These are phyloP conservation scores for Haplosporangium sp. DNA, from an alignment of 371 early-diverging fungal genomes.

Conservation along the genomic window DNA sequence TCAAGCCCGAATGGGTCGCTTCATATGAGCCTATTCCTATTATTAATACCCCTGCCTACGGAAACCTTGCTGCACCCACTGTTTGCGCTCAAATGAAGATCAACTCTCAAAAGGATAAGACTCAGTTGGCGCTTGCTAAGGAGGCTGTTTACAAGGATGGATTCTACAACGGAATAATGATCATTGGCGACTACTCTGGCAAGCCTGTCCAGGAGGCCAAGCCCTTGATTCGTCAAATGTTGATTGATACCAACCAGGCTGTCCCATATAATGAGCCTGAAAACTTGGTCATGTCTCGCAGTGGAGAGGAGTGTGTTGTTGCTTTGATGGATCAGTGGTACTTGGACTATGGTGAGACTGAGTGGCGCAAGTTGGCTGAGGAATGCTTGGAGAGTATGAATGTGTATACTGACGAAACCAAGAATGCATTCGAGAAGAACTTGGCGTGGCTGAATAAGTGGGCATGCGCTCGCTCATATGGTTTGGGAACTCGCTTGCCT, in stretches of 20 bases:
- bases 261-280: conserved; percentile 98
- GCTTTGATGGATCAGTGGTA: conserved; percentile 99
- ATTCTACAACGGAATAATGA: conserved; percentile 94
- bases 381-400: conserved; percentile 90
- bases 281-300: conserved; percentile 93
- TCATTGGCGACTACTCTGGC: conserved; percentile 86
- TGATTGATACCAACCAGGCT: conserved; percentile 81
- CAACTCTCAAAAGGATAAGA: conserved; percentile 94
- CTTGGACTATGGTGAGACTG: conserved; percentile 97
- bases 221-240: conserved; percentile 78
- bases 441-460: conserved; percentile 99
- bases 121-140: conserved; percentile 93
- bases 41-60: conserved; percentile 89
- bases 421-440: conserved; percentile 88
- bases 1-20: conserved; percentile 89
- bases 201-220: conserved; percentile 94
- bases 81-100: conserved; percentile 94
- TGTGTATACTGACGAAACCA: conserved; percentile 87
- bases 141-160: conserved; percentile 97
- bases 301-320: conserved; percentile 99
- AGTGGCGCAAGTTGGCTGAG: conserved; percentile 90
- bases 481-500: conserved; percentile 97
- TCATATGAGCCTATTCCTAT: conserved; percentile 88
- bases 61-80: conserved; percentile 85
- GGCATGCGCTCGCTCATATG: conserved; percentile 99